Percentiles rank a stretch among this genome's conserved stretches.
phyloP scores from a whole-genome alignment of 2,329 filamentous ascomycete species.

The Trichoderma lentiforme region DNA sequence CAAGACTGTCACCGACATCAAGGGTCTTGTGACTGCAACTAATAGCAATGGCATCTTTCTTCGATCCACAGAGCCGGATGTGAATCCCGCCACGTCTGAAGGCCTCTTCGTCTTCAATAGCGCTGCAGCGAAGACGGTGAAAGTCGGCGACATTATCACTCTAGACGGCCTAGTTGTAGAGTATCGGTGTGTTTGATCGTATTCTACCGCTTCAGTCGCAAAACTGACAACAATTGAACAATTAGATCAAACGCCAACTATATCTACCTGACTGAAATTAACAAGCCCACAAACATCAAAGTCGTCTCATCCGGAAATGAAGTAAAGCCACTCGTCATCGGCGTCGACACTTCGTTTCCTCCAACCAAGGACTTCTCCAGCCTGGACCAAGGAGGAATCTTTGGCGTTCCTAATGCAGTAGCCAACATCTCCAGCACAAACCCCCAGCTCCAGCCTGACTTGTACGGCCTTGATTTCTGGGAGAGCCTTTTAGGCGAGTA shows the following conservation, averaged over 20 bases:
- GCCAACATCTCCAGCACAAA: constrained; percentile 57
- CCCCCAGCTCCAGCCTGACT: constrained; percentile 56
- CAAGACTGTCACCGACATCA: constrained; percentile 55
- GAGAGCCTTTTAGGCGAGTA: constrained; percentile 66
- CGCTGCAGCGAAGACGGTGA: constrained; percentile 47
- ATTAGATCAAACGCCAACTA: constrained; percentile 53
- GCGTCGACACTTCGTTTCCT: constrained; percentile 52
- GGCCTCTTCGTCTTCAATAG: constrained; percentile 63
- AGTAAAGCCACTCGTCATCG: constrained; percentile 59
- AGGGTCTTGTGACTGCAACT: constrained; percentile 63
- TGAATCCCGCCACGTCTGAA: constrained; percentile 57
- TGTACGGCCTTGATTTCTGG: constrained; percentile 72
- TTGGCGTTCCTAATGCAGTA: constrained; percentile 60
- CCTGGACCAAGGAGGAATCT: constrained; percentile 64
- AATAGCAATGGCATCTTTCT: constrained; percentile 61
- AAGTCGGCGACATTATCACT: constrained; percentile 60
- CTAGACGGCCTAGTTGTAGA: constrained; percentile 60
- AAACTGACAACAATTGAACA: neutral
- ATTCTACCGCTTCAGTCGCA: too few species aligned
- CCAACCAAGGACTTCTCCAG: constrained; percentile 60
- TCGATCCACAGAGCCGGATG: constrained; percentile 55
- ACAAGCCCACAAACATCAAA: constrained; percentile 50
- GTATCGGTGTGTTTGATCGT: constrained; percentile 40
- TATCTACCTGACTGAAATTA: constrained; percentile 62
- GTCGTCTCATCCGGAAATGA: constrained; percentile 52